phyloP scores from a whole-genome alignment of 2,329 filamentous ascomycete species.

The Phyllachora maydis region DNA sequence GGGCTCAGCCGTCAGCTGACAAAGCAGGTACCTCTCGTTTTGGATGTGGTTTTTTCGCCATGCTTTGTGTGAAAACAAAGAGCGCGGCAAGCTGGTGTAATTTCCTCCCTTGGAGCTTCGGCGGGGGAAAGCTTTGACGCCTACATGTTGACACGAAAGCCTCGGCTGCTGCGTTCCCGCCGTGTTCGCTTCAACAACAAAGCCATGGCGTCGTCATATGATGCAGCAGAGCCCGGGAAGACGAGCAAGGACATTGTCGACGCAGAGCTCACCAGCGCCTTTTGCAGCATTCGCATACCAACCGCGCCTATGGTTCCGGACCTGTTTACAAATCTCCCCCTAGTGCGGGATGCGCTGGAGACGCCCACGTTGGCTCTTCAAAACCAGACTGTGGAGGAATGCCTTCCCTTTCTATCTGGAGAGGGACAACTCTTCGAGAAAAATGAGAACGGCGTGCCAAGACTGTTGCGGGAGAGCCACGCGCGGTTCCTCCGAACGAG shows the following conservation, averaged over 20 bases:
- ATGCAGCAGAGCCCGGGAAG: neutral
- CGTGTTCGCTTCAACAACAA: constrained; percentile 1
- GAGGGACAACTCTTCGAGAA: constrained; percentile 25
- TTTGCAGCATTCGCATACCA: constrained; percentile 3
- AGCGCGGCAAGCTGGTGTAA: too few relatives aligned
- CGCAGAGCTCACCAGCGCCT: constrained; percentile 8
- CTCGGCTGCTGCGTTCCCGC: constrained; percentile 1
- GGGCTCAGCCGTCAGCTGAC: too few relatives aligned
- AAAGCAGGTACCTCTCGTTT: too few relatives aligned
- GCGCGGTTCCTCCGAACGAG: constrained; percentile 38
- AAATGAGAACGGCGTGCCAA: constrained; percentile 56
- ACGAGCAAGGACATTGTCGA: constrained; percentile 4
- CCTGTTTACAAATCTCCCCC: constrained; percentile 35
- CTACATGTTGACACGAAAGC: constrained; percentile 1
- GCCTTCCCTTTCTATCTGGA: constrained; percentile 45
- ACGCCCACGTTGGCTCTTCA: constrained; percentile 52
- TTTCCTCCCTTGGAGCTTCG: too few relatives aligned
- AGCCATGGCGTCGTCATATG: constrained; percentile 2
- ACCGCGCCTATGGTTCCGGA: constrained; percentile 20
- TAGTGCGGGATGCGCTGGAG: constrained; percentile 41
- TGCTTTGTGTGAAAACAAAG: too few relatives aligned
- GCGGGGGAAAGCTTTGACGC: too few relatives aligned
- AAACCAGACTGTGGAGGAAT: constrained; percentile 44
- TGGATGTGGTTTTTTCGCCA: too few relatives aligned
- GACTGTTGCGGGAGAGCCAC: constrained; percentile 44